Evolutionary conservation across 2,329 filamentous ascomycete genomes (phyloP), one percentile per base, ranked within the genome.

Genomic region (Thermoascus crustaceus): DNA sequence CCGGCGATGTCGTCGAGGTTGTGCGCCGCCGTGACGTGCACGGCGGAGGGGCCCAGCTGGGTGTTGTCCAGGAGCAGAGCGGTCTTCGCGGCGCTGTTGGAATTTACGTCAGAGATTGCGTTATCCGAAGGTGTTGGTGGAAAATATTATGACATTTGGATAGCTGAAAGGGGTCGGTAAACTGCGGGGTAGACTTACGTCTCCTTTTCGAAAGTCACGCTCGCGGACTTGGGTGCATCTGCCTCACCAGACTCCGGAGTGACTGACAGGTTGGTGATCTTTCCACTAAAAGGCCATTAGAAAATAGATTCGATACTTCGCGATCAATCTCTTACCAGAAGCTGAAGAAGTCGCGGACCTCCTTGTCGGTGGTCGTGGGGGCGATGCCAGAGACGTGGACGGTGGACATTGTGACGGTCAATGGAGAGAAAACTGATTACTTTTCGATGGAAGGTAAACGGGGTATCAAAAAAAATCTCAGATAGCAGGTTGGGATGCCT

Each of bases 11-110:
- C 72, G 46, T 79, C 80, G 44, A 82, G 71, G 33, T 75, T 75
- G 45, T 78, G 75, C 27, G 80, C 75, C 32, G 87, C 76, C 38
- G 77, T 72, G 57, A 98, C 93, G 55, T 91, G 79, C 48, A 88
- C 85, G 40, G 82, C 68, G 38, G 74, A 70, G 32, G 72, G 64
- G 45, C 88, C 88, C 33, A 98, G 82, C 66, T 94, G 84, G 35
- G 91, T 98, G 72, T 94, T 93, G 69, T 96, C 89, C 46, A 98
- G 80, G 40, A 98, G 83, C 25, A 95, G 83, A 17, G 91, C 91
- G 14, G 91, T 98, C 73, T 94, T 95, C 41, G 89, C 88, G 33
- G 91, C 91, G 9, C 66, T 69, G 34, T 25, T n/a, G n/a, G n/a
- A n/a, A n/a, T n/a, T n/a, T n/a, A n/a, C n/a, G n/a, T n/a, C n/a